phyloP scores from a whole-genome alignment of 306 rosid species.

The Heteromeles arbutifolia region DNA sequence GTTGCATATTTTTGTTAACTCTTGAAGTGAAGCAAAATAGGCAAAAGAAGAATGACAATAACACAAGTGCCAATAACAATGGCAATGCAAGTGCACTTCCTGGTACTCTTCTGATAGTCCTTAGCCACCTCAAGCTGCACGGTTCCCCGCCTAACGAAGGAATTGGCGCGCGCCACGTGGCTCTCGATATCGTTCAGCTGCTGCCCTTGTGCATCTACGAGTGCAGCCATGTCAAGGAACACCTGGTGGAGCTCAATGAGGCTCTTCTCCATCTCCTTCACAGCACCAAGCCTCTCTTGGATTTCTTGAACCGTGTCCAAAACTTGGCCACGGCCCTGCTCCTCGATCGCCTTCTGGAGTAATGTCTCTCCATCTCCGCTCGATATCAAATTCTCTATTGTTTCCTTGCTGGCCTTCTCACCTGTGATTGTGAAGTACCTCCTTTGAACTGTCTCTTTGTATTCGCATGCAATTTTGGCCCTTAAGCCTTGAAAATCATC shows the following conservation, averaged over 20 bases:
- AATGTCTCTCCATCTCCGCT: constrained; percentile 88
- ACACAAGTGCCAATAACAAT: constrained; percentile 25
- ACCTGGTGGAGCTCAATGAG: constrained; percentile 79
- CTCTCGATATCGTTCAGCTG: constrained; percentile 77
- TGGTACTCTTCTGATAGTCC: constrained; percentile 50
- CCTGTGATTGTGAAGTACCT: constrained; percentile 90
- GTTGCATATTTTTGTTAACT: too few species aligned
- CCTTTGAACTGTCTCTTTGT: constrained; percentile 76
- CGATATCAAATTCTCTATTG: constrained; percentile 75
- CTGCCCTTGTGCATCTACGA: constrained; percentile 85
- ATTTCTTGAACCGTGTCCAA: constrained; percentile 91
- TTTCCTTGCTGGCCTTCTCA: constrained; percentile 65
- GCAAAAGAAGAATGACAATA: not conserved
- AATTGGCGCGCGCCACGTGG: constrained; percentile 74
- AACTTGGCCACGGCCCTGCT: constrained; percentile 88
- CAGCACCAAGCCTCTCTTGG: constrained; percentile 83
- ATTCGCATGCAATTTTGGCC: constrained; percentile 54
- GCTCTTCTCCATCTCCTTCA: constrained; percentile 84
- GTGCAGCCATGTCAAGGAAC: constrained; percentile 89
- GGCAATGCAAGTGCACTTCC: constrained; percentile 69
- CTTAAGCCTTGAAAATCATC: constrained; percentile 72
- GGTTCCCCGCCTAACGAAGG: constrained; percentile 70
- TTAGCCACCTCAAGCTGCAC: constrained; percentile 64
- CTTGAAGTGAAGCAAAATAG: not conserved
- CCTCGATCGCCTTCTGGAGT: constrained; percentile 80